Evolutionary conservation across 805 yeast genomes (phyloP), one percentile per base, ranked within the genome.

Genomic region (Saturnispora kantuleensis): DNA sequence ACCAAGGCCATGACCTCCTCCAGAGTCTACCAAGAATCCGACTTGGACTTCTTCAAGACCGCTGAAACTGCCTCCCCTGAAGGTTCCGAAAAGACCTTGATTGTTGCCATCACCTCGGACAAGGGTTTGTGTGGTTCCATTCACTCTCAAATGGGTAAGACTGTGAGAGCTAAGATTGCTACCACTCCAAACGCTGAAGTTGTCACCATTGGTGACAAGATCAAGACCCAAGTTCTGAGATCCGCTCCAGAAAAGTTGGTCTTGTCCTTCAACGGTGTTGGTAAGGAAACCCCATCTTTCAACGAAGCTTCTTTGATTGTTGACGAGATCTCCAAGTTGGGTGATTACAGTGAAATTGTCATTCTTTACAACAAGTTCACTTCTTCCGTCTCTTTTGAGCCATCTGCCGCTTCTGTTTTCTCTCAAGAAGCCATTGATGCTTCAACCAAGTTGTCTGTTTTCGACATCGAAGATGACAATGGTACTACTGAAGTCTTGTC

Each of bases 81-180:
- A 44, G 58, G 54, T 13, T 52, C 61, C 37, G 67, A 63, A 38
- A 84, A 81, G 70, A 78, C 84, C 53, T 77, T 93, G 63, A 69
- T 90, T 56, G 73, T 90, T 61, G 96, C 89, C 47, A 79, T 88
- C 52, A 83, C 97, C 40, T 87, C 96, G 49, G 98, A 93, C 73
- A 93, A 93, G 74, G 98, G 98, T 64, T 78, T 93, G 60, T 93
- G 98, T 78, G 98, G 98, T 59, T 89, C 97, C 39, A 87, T 93
- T 63, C 98, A 93, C 74, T 79, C 98, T 44, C 95, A 86, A 71
- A 71, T 90, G 58, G 84, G 96, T 57, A 88, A 90, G 71, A 79
- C 84, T 51, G 84, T 95, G 50, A 86, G 94, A 71, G 62, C 56
- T 52, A 77, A 79, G 69, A 62, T 81, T 47, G 70, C 60, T 31